Evolutionary conservation across 345 rosid species (phyloP).

Genomic region (Laguncularia racemosa): DNA sequence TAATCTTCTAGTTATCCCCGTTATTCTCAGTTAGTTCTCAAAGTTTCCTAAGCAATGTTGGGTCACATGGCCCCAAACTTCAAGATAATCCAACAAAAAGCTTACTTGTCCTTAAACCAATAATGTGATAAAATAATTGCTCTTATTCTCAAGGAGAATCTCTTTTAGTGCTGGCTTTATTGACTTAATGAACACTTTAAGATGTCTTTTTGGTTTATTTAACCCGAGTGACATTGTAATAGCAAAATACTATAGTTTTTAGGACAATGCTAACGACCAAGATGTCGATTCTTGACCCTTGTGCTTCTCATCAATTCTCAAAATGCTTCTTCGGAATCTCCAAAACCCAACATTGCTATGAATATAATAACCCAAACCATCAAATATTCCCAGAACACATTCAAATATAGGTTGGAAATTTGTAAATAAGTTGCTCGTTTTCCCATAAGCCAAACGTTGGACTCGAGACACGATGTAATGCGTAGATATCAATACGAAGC

Average conservation of each 20-base stretch:
- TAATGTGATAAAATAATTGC: no score
- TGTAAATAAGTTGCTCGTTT: slow-evolving; percentile 2
- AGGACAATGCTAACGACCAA: slow-evolving; percentile 13
- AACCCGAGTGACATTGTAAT: no score
- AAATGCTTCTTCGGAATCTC: slow-evolving; percentile 20
- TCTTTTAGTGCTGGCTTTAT: no score
- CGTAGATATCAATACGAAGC: not conserved
- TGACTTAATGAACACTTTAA: no score
- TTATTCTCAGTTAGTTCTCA: not conserved
- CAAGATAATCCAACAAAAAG: not conserved
- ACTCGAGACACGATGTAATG: no score
- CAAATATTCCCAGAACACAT: slow-evolving; percentile 4
- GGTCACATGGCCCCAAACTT: slow-evolving; percentile 5
- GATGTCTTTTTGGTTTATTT: no score
- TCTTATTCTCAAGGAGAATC: no score
- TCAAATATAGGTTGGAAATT: slow-evolving; percentile 10
- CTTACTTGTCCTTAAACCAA: no score
- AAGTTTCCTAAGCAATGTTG: not conserved
- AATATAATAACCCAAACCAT: not conserved
- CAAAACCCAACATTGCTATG: not conserved
- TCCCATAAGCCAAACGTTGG: no score
- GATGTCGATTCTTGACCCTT: slow-evolving; percentile 11
- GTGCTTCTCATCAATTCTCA: slow-evolving; percentile 12
- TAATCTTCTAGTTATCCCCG: no score
- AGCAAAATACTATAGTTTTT: not conserved